phyloP scores from a whole-genome alignment of 768 basidiomycete genomes.

The Infundibulicybe gibba region DNA sequence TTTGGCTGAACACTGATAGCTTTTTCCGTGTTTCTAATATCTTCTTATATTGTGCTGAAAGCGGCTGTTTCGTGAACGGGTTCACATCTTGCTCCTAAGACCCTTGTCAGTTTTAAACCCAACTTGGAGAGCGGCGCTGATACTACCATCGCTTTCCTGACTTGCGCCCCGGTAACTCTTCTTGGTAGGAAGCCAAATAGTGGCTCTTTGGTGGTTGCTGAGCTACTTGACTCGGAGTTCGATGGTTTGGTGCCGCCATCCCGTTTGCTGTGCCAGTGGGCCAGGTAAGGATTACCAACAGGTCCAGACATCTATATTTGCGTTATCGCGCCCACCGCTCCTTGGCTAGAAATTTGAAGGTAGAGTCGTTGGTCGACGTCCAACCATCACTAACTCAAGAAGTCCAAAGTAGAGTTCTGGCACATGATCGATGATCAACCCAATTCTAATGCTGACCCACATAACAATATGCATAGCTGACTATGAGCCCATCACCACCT shows the following conservation, averaged over 20 bases:
- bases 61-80: constrained; percentile 83
- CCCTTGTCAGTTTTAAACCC: constrained; percentile 8
- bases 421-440: no score
- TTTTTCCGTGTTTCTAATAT: constrained; percentile 84
- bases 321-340: no score
- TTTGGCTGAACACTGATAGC: constrained; percentile 87
- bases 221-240: not conserved
- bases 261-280: constrained; percentile 1
- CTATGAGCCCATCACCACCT: no score
- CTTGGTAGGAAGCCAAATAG: constrained; percentile 74
- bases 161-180: constrained; percentile 62
- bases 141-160: constrained; percentile 63
- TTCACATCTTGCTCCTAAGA: constrained; percentile 77
- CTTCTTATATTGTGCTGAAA: constrained; percentile 77
- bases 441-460: no score
- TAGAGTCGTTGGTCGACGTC: no score
- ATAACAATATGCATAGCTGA: no score
- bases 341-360: no score
- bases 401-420: no score
- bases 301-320: no score
- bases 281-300: constrained; percentile 34
- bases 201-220: constrained; percentile 43
- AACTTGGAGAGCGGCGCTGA: not conserved
- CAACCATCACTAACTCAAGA: no score
- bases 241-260: constrained; percentile 21